A percentile compares a stretch with the other conserved stretches of the same genome.
These are phyloP conservation scores for Entophlyctis luteolus DNA, from an alignment of 192 early-diverging fungal species.

Conservation along the genomic window DNA sequence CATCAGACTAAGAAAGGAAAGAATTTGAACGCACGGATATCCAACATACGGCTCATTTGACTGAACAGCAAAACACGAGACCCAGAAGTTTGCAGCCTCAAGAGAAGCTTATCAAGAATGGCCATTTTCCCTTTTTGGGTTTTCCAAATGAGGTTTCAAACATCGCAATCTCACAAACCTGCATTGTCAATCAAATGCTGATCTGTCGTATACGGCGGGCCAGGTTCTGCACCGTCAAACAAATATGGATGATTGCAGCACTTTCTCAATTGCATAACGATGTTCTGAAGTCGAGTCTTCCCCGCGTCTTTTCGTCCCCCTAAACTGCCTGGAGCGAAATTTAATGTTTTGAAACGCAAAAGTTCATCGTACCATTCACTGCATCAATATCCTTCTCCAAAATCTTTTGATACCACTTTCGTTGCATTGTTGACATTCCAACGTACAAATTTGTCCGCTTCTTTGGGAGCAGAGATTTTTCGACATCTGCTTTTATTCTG, in stretches of 20 bases:
- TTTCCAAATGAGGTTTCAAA: too few relatives aligned
- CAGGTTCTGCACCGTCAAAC: slow-evolving; percentile 86
- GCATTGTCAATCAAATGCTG: slow-evolving; percentile 91
- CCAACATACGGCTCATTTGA: slow-evolving; percentile 97
- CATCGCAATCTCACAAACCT: slow-evolving; percentile 28
- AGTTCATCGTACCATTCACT: slow-evolving; percentile 68
- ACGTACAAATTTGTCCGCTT: slow-evolving; percentile 89
- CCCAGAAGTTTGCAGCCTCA: slow-evolving; percentile 74
- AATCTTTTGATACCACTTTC: slow-evolving; percentile 91
- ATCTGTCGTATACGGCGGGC: slow-evolving; percentile 93
- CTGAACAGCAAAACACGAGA: slow-evolving; percentile 94
- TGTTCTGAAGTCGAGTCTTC: slow-evolving; percentile 89
- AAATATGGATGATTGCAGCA: slow-evolving; percentile 88
- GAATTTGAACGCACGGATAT: slow-evolving; percentile 58
- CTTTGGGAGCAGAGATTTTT: slow-evolving; percentile 92
- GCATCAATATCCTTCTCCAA: slow-evolving; percentile 96
- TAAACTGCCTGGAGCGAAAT: slow-evolving; percentile 14
- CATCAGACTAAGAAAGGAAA: not conserved
- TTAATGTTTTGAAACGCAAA: not conserved
- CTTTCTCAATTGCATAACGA: slow-evolving; percentile 88
- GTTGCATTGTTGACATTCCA: slow-evolving; percentile 90
- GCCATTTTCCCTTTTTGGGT: slow-evolving; percentile 75
- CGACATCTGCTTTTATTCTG: slow-evolving; percentile 77
- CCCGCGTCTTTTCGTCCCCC: slow-evolving; percentile 67
- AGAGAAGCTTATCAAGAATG: slow-evolving; percentile 84